phyloP scores from a whole-genome alignment of 1,139 yeast genomes.

The Arxiozyma heterogenica region DNA sequence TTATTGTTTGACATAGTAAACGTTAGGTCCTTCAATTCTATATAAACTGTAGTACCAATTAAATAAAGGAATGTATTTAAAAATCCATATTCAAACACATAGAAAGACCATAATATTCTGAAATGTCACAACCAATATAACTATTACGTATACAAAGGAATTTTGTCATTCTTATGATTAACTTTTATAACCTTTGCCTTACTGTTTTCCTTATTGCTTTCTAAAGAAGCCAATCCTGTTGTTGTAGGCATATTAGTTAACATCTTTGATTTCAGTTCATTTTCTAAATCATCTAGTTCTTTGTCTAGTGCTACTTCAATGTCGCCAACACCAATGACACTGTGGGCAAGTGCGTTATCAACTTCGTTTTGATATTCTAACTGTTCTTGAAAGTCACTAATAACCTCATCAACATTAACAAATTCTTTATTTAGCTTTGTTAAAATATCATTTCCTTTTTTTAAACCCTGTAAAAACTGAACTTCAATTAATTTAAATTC shows the following conservation, averaged over 20 bases:
- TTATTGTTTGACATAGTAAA: background rate
- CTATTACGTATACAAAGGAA: background rate
- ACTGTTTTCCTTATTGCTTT: background rate
- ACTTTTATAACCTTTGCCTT: background rate
- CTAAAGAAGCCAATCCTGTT: conserved; percentile 14
- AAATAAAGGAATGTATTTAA: too few relatives aligned
- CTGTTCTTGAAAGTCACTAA: conserved; percentile 84
- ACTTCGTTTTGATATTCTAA: conserved; percentile 65
- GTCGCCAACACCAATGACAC: conserved; percentile 37
- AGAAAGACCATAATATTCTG: background rate
- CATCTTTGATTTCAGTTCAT: conserved; percentile 27
- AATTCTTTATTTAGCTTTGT: conserved; percentile 68
- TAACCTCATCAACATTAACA: conserved; percentile 67
- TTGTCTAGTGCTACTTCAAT: conserved; percentile 47
- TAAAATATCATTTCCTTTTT: conserved; percentile 70
- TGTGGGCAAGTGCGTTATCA: conserved; percentile 40
- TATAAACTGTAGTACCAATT: background rate
- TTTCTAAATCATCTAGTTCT: conserved; percentile 40
- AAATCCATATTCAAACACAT: background rate
- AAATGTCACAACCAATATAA: background rate
- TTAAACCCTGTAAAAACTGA: conserved; percentile 70
- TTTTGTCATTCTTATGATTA: background rate
- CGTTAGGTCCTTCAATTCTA: background rate
- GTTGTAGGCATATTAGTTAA: conserved; percentile 18
- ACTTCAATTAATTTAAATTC: conserved; percentile 85